Base-by-base conservation (phyloP, 2,329 filamentous ascomycete genomes). In the Teratosphaeria epicoccoides region DNA sequence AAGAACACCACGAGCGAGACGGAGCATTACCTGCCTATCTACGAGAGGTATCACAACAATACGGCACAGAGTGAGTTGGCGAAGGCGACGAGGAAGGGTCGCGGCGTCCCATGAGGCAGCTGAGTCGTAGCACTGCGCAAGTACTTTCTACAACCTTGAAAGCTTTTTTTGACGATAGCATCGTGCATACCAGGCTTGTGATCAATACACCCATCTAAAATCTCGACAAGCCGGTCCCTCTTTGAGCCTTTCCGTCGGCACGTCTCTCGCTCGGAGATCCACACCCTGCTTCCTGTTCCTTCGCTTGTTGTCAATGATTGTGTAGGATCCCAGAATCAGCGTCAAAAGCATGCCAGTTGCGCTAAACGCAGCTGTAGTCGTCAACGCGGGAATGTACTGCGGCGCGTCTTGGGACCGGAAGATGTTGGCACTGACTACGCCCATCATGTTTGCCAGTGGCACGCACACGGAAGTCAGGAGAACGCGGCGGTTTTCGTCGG, bases 371-470 rank as follows among this genome's bases (percentile, higher is more conserved):
- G 81, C 81, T 2, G 79, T 84, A 0, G 82, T 84, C 33, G 80
- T 76, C 43, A 86, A 66, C 0, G 84, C 84, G 0, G 83, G 82
- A 50, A 79, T 72, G 61, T 87, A 87, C 59, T 83, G 80, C 0
- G 83, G 84, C 9, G 76, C 76, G 61, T 85, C 81, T 58, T 82
- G 68, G 37, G 74, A 71, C 14, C 76, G 73, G 68, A 87, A 87
- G 53, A 86, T 82, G 59, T 88, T 87, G 55, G 77, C 80, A 24
- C 75, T 75, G 0, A 88, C 81, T 0, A 88, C 70, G 3, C 84
- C 85, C 83, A 89, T 89, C 29, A 88, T 65, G 57, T 90, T 90
- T 3, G 85, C 86, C 9, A 87, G 66, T 0, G 86, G 85, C 0
- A 90, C 85, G 23, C 82, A 84, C 17, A 89, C 77, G 24, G 80